These are phyloP conservation scores for Verbascum thapsus DNA, from an alignment of 257 asterid genomes.

Conservation along the genomic window DNA sequence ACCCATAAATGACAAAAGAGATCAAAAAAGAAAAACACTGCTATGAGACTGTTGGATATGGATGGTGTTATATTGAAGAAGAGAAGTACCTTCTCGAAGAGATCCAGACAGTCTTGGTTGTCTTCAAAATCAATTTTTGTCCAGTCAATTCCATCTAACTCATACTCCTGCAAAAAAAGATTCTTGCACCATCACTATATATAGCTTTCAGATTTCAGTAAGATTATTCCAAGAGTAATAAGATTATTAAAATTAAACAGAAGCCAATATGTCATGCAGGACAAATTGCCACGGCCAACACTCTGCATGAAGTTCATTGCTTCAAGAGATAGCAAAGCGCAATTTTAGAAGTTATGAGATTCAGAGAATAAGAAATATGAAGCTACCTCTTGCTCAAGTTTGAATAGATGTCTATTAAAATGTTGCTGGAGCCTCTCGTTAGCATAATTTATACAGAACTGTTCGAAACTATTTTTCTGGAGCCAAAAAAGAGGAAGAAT, in stretches of 20 bases:
- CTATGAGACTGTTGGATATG: slow-evolving; percentile 5
- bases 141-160: slow-evolving; percentile 91
- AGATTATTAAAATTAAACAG: slow-evolving; percentile 16
- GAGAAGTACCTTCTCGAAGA: slow-evolving; percentile 65
- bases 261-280: not conserved
- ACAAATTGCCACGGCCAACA: slow-evolving; percentile 22
- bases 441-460: slow-evolving; percentile 90
- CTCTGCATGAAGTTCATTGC: slow-evolving; percentile 17
- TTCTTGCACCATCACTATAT: slow-evolving; percentile 2
- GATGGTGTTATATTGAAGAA: slow-evolving; percentile 4
- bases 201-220: slow-evolving; percentile 17
- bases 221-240: not conserved
- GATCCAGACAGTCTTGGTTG: slow-evolving; percentile 87
- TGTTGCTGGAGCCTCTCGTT: slow-evolving; percentile 98
- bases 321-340: slow-evolving; percentile 13
- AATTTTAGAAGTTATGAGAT: slow-evolving; percentile 10
- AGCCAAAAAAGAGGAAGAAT: slow-evolving; percentile 17
- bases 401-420: slow-evolving; percentile 82
- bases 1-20: not conserved
- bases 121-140: slow-evolving; percentile 82
- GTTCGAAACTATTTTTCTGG: slow-evolving; percentile 91
- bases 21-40: not conserved
- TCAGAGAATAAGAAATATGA: slow-evolving; percentile 1
- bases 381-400: slow-evolving; percentile 86
- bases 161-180: slow-evolving; percentile 66